Conservation (phyloP, 164 flowering plant species). For the Aristolochia contorta region DNA sequence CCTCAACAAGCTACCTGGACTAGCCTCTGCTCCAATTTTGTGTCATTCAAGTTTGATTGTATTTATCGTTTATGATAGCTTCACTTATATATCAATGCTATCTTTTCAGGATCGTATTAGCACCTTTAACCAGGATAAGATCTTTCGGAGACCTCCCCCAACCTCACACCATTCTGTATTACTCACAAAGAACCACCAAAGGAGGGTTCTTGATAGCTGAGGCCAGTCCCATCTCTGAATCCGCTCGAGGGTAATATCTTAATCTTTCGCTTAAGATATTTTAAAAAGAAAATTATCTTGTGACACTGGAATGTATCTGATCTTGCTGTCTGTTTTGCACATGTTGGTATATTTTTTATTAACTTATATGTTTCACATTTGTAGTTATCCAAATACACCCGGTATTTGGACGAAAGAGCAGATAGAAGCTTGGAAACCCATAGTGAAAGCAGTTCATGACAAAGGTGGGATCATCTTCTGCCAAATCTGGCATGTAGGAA, state of each 20-base stretch:
- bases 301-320: too few species aligned
- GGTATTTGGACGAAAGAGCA: conserved; percentile 30
- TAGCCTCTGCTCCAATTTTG: too few species aligned
- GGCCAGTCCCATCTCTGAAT: conserved; percentile 43
- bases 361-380: not conserved
- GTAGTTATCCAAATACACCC: conserved; percentile 19
- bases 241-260: conserved; percentile 42
- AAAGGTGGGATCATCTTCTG: conserved; percentile 24
- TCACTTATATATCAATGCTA: not conserved
- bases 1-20: too few species aligned
- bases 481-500: conserved; percentile 26
- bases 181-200: conserved; percentile 42
- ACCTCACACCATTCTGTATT: conserved; percentile 47
- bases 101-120: conserved; percentile 35
- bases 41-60: too few species aligned
- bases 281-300: too few species aligned
- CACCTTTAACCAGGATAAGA: conserved; percentile 47
- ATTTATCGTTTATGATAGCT: too few species aligned
- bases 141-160: conserved; percentile 39
- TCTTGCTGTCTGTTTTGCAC: too few species aligned
- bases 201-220: conserved; percentile 53
- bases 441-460: conserved; percentile 26
- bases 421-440: conserved; percentile 25
- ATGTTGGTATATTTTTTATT: too few species aligned
- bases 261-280: too few species aligned